Percentiles rank a stretch among this genome's conserved stretches.
phyloP scores from a whole-genome alignment of 306 rosid species.

The Cicer yamashitae region DNA sequence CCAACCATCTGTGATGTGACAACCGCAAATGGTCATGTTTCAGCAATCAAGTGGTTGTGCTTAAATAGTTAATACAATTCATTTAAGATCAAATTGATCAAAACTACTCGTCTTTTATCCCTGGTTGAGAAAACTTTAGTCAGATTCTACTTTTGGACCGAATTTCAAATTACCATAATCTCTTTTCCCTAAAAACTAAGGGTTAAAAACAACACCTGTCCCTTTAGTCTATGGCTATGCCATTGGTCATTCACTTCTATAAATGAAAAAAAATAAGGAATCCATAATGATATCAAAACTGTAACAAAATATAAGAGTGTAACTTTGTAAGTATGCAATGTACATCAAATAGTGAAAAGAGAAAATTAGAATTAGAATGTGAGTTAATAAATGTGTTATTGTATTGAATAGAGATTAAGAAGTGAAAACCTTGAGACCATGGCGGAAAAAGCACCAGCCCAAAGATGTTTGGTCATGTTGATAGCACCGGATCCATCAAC shows the following conservation, averaged over 20 bases:
- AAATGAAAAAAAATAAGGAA: neutral
- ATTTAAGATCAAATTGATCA: neutral
- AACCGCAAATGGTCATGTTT: neutral
- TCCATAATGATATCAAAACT: neutral
- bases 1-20: too few species aligned
- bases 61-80: neutral
- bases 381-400: neutral
- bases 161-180: neutral
- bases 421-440: conserved; percentile 86
- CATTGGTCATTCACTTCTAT: neutral
- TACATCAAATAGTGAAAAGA: neutral
- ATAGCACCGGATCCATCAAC: conserved; percentile 64
- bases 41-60: neutral
- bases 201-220: neutral
- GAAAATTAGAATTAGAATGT: neutral
- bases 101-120: neutral
- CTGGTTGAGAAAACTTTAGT: neutral
- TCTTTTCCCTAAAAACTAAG: neutral
- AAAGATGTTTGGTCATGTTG: conserved; percentile 83
- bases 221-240: neutral
- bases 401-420: neutral
- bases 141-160: neutral
- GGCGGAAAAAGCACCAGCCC: conserved; percentile 94
- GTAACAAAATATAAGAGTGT: neutral
- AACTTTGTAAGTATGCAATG: too few species aligned